Evolutionary conservation across 2,329 filamentous ascomycete species (phyloP).

Genomic region (Penicillium italicum): DNA sequence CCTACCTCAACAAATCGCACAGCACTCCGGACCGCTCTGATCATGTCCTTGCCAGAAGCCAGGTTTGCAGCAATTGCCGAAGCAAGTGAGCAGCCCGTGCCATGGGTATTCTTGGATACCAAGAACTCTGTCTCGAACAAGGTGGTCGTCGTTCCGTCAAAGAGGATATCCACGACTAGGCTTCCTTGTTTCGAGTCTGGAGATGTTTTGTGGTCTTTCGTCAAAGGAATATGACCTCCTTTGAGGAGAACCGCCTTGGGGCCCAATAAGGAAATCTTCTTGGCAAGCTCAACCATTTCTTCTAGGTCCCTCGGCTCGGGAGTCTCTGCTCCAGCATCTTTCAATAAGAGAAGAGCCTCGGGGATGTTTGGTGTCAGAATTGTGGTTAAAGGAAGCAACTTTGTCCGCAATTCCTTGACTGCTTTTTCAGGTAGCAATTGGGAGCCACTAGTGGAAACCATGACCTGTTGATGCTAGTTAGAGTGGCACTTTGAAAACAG

Average conservation of each 20-base stretch:
- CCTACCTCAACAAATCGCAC: conserved; percentile 60
- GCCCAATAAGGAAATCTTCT: conserved; percentile 63
- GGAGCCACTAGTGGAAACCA: conserved; percentile 61
- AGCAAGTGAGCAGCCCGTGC: conserved; percentile 89
- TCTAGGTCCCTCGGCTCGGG: conserved; percentile 55
- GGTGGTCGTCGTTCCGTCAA: conserved; percentile 57
- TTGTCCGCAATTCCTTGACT: conserved; percentile 38
- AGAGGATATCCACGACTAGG: conserved; percentile 73
- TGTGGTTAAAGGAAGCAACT: conserved; percentile 44
- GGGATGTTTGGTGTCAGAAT: conserved; percentile 50
- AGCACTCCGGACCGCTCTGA: conserved; percentile 52
- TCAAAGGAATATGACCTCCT: conserved; percentile 83
- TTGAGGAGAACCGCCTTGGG: conserved; percentile 81
- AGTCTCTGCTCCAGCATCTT: conserved; percentile 36
- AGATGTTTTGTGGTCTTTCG: conserved; percentile 58
- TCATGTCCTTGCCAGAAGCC: conserved; percentile 48
- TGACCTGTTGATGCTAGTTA: conserved; percentile 60
- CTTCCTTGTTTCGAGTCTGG: conserved; percentile 56
- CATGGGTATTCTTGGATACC: conserved; percentile 77
- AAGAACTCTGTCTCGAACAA: conserved; percentile 69
- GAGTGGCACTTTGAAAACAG: conserved; percentile 1
- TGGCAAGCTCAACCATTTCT: conserved; percentile 67
- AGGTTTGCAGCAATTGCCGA: conserved; percentile 66
- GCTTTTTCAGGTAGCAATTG: conserved; percentile 46
- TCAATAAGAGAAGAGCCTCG: conserved; percentile 45